Evolutionary conservation across 768 basidiomycete genomes (phyloP).

Genomic region (Gloeostereum incarnatum): DNA sequence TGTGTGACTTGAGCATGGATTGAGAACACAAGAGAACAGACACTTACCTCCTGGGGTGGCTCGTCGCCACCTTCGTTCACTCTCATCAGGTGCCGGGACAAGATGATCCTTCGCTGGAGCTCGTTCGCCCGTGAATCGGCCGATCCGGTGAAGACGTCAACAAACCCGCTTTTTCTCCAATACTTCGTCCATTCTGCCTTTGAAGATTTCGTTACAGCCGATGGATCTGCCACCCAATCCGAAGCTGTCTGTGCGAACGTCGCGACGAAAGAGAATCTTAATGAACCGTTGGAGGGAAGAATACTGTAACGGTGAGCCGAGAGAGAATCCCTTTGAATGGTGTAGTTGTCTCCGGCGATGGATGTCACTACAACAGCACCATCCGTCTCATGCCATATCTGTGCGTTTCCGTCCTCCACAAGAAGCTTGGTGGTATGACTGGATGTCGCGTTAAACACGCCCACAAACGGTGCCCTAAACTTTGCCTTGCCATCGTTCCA

Average conservation of each 20-base stretch:
- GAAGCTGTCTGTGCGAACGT: conserved; percentile 17
- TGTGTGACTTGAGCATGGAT: conserved; percentile 3
- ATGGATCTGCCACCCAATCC: conserved; percentile 12
- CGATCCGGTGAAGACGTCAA: conserved; percentile 41
- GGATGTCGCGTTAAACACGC: conserved; percentile 33
- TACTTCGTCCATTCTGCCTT: conserved; percentile 30
- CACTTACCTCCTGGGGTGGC: conserved; percentile 47
- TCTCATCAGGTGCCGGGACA: conserved; percentile 46
- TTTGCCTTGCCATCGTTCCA: conserved; percentile 51
- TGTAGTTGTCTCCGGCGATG: conserved; percentile 27
- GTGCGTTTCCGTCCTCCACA: conserved; percentile 16
- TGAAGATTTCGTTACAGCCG: conserved; percentile 23
- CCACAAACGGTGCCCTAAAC: conserved; percentile 52
- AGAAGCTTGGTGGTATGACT: conserved; percentile 37
- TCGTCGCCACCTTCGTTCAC: conserved; percentile 50
- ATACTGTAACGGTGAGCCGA: conserved; percentile 38
- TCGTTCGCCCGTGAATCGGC: conserved; percentile 41
- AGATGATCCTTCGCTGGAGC: conserved; percentile 45
- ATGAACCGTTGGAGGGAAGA: conserved; percentile 16
- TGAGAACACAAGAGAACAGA: background rate
- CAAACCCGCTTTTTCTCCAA: conserved; percentile 41
- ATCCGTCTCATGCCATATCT: conserved; percentile 32
- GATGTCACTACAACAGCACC: conserved; percentile 31
- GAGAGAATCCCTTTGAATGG: conserved; percentile 31
- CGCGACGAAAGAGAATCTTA: conserved; percentile 26